Base-by-base conservation (phyloP, 192 early-diverging fungal species). In the Coemansia asiatica region DNA sequence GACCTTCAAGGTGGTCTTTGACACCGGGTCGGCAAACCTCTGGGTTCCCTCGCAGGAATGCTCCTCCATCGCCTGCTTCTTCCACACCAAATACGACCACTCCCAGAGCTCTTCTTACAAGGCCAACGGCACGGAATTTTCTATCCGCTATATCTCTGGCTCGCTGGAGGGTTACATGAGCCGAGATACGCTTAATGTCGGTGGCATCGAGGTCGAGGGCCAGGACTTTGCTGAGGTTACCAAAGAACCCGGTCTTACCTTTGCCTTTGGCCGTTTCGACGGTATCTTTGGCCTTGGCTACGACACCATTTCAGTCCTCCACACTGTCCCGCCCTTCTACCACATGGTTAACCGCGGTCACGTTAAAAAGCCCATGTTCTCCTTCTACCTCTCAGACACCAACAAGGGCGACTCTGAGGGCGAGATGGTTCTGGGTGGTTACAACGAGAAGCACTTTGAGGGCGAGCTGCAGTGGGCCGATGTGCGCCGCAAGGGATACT, bases 1-100 rank as follows among this genome's bases (percentile, higher is more conserved):
- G 80, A 88, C 82, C 8, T 98, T 98, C 83, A 89, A 88, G 56
- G 94, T 95, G 29, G 89, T 95, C 36, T 93, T 94, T 54, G 96
- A 98, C 76, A 98, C 96, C 6, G 96, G 95, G 25, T 94, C 90
- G 46, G 90, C 91, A 35, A 98, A 97, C 76, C 84, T 98, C 53
- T 98, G 96, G 96, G 94, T 99, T 25, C 96, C 96, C 12, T 95
- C 94, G 19, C 91, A 90, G 6, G 89, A 89, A 60, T 99, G 97
- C 86, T 84, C 76, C 28, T 95, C 94, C 3, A 96, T 99, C 66
- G 95, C 96, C 2, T 99, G 97, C 66, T 97, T 90, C 86, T 83
- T 99, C 50, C 97, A 98, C 75, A 66, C 83, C 36, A 87, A 91
- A 15, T 99, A 89, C 78, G 92, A 99, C 75, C 87, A 92, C 33